Conservation (phyloP, 176 grass and related monocot species). For the Panicum miliaceum region DNA sequence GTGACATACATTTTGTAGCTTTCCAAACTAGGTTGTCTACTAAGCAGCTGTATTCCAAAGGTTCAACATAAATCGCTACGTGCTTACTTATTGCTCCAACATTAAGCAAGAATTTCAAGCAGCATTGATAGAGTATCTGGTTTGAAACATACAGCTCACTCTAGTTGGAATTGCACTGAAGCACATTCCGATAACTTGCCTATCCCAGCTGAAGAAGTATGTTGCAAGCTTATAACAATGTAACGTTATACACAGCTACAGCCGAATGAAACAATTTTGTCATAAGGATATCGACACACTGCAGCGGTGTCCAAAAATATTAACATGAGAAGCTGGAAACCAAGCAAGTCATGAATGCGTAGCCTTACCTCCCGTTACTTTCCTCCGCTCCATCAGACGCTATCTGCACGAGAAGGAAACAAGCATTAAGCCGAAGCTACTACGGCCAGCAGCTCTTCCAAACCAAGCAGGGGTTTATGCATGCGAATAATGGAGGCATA, state of each 20-base stretch:
- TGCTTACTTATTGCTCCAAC: conserved; percentile 1
- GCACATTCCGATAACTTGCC: not conserved
- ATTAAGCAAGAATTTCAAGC: not conserved
- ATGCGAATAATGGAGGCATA: not conserved
- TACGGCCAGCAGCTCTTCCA: not conserved
- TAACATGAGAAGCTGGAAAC: not conserved
- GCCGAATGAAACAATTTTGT: not conserved
- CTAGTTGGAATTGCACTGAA: not conserved
- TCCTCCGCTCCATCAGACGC: conserved; percentile 21
- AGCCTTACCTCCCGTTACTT: conserved; percentile 45
- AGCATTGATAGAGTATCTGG: not conserved
- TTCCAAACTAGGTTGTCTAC: conserved; percentile 22
- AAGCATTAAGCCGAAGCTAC: conserved; percentile 5
- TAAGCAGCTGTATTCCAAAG: conserved; percentile 8
- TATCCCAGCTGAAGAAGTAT: not conserved
- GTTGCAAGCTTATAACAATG: not conserved
- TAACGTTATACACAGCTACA: conserved; percentile 9
- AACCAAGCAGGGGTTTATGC: conserved; percentile 19
- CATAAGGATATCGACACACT: not conserved
- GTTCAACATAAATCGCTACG: not conserved
- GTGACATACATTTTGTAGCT: not conserved
- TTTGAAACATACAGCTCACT: not conserved
- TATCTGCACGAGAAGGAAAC: conserved; percentile 26
- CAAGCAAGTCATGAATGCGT: conserved; percentile 20
- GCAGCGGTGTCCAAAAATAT: not conserved